These are phyloP conservation scores for Cenococcum geophilum DNA, from an alignment of 495 filamentous ascomycete genomes.

Conservation along the genomic window DNA sequence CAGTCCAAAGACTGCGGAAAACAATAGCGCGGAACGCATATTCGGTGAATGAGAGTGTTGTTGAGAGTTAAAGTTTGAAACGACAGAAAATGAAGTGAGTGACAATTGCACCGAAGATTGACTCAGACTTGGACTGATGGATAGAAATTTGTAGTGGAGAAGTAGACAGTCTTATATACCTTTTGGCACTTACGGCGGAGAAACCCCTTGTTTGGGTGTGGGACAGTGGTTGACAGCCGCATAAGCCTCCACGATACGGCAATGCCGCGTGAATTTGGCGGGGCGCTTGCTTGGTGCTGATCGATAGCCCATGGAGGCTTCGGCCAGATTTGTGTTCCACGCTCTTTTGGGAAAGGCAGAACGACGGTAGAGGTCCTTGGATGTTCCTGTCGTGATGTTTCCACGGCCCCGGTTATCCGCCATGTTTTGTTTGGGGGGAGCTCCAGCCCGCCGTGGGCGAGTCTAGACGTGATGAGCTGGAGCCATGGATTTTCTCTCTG, in stretches of 20 bases:
- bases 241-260: not conserved
- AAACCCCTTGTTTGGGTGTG: not conserved
- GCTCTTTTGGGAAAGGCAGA: not conserved
- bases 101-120: not conserved
- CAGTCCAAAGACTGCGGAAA: slow-evolving; percentile 26
- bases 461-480: too few species aligned
- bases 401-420: not conserved
- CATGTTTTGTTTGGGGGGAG: too few species aligned
- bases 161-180: not conserved
- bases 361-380: not conserved
- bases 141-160: not conserved
- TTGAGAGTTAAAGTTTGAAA: not conserved
- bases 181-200: not conserved
- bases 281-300: not conserved
- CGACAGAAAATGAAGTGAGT: not conserved
- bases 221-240: not conserved
- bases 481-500: not conserved
- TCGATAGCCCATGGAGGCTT: not conserved
- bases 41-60: not conserved
- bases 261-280: not conserved
- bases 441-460: too few species aligned
- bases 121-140: not conserved
- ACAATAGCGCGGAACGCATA: slow-evolving; percentile 26
- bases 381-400: not conserved
- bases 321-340: not conserved